Percentiles rank a stretch among this genome's conserved stretches.
These are phyloP conservation scores for Aspergillus hiratsukae DNA, from an alignment of 2,329 filamentous ascomycete genomes.

Conservation along the genomic window DNA sequence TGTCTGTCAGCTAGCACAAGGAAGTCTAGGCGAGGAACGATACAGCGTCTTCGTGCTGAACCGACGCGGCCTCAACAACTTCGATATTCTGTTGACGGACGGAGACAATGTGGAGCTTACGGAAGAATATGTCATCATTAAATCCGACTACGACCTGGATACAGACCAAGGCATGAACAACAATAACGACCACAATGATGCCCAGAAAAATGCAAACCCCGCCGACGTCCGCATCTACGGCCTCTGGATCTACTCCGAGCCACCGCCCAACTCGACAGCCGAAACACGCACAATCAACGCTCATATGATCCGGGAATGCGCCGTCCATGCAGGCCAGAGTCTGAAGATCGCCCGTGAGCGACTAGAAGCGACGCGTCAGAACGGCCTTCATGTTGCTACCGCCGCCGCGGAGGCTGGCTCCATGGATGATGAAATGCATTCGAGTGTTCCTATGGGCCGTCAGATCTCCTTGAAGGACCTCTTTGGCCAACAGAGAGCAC, in stretches of 20 bases:
- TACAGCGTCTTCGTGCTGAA: conserved; percentile 67
- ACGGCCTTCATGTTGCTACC: conserved; percentile 29
- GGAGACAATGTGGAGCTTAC: conserved; percentile 61
- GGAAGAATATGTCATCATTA: conserved; percentile 59
- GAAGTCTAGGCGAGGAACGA: conserved; percentile 43
- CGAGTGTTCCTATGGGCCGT: conserved; percentile 48
- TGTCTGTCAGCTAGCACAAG: conserved; percentile 62
- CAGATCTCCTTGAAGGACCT: conserved; percentile 51
- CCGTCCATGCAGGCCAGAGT: conserved; percentile 48
- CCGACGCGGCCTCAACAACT: conserved; percentile 65
- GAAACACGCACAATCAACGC: conserved; percentile 49
- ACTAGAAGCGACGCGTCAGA: conserved; percentile 32
- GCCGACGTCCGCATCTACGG: conserved; percentile 48
- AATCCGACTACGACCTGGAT: conserved; percentile 37
- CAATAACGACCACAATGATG: conserved; percentile 14
- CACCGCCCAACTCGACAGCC: conserved; percentile 51
- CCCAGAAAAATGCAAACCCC: conserved; percentile 9
- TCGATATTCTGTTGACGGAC: conserved; percentile 58
- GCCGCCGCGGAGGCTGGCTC: conserved; percentile 22
- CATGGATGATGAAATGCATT: conserved; percentile 34
- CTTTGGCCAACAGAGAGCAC: conserved; percentile 51
- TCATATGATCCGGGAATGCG: conserved; percentile 52
- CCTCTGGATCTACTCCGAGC: conserved; percentile 62
- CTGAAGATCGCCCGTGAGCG: conserved; percentile 41
- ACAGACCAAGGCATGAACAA: background rate